Evolutionary conservation across 805 yeast species (phyloP).

Genomic region (Candida takata): DNA sequence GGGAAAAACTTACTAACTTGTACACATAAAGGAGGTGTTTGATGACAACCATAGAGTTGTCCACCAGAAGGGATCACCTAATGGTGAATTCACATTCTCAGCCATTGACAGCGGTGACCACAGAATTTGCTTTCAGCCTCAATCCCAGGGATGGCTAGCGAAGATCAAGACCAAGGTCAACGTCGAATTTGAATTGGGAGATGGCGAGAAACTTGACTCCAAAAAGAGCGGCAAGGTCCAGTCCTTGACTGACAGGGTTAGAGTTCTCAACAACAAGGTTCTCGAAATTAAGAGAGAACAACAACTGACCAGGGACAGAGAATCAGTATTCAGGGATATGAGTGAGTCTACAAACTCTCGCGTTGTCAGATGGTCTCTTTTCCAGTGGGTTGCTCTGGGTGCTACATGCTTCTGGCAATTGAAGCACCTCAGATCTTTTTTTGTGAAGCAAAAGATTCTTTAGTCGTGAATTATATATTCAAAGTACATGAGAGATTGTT

Average conservation of each 20-base stretch:
- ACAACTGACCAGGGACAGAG: conserved; percentile 64
- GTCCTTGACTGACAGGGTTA: conserved; percentile 49
- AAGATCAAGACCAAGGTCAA: conserved; percentile 49
- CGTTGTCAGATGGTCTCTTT: conserved; percentile 66
- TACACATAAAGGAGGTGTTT: conserved; percentile 45
- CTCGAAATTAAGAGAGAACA: conserved; percentile 61
- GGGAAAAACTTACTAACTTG: conserved; percentile 4
- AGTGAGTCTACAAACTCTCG: conserved; percentile 65
- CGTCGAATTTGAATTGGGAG: conserved; percentile 62
- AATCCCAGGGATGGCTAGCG: conserved; percentile 54
- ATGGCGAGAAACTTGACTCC: conserved; percentile 58
- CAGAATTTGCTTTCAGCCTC: conserved; percentile 58
- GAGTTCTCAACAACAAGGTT: conserved; percentile 48
- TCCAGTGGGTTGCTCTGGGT: conserved; percentile 57
- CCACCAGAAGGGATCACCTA: conserved; percentile 56
- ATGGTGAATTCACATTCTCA: conserved; percentile 67
- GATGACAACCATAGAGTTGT: conserved; percentile 74
- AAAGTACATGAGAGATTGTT: too few species aligned
- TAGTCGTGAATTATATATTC: conserved; percentile 2
- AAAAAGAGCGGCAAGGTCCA: conserved; percentile 54
- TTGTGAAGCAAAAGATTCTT: conserved; percentile 63
- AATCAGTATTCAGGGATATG: conserved; percentile 62
- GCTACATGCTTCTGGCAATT: conserved; percentile 71
- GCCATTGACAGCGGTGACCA: conserved; percentile 75
- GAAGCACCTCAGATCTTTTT: conserved; percentile 65